Percentiles rank a stretch among this genome's conserved stretches.
Evolutionary conservation across 495 filamentous ascomycete species (phyloP).

Genomic region (Durotheca rogersii): DNA sequence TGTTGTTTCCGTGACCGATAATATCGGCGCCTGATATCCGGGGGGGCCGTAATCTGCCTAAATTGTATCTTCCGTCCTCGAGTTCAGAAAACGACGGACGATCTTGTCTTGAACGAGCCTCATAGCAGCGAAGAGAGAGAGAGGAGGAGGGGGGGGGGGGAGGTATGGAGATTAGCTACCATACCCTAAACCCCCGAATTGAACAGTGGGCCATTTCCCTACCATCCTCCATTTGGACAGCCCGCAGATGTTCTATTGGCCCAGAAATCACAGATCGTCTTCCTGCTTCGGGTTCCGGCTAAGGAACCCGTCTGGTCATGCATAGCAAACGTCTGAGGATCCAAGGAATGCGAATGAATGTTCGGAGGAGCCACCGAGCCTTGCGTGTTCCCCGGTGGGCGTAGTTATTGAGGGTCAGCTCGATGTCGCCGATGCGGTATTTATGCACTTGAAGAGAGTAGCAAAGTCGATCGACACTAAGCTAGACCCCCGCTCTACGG

Average conservation of each 20-base stretch:
- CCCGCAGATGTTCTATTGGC: conserved; percentile 11
- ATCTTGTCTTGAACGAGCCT: conserved; percentile 20
- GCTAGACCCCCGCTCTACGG: too few relatives aligned
- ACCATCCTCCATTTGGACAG: conserved; percentile 18
- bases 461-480: too few relatives aligned
- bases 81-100: conserved; percentile 7
- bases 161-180: too few relatives aligned
- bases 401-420: too few relatives aligned
- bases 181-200: conserved; percentile 17
- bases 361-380: neutral
- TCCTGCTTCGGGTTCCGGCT: conserved; percentile 24
- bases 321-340: neutral
- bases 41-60: conserved; percentile 23
- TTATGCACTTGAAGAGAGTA: too few relatives aligned
- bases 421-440: too few relatives aligned
- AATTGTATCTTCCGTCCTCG: conserved; percentile 19
- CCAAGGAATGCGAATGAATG: too few relatives aligned
- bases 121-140: conserved; percentile 9
- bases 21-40: conserved; percentile 8
- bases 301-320: conserved; percentile 11
- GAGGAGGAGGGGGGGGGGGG: conserved; percentile 16
- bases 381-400: neutral
- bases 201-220: conserved; percentile 12
- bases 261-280: conserved; percentile 4
- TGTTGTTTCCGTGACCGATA: conserved; percentile 8